A percentile compares a stretch with the other conserved stretches of the same genome.
phyloP scores from a whole-genome alignment of 2,329 filamentous ascomycete species.

The Sclerotinia spermophila region DNA sequence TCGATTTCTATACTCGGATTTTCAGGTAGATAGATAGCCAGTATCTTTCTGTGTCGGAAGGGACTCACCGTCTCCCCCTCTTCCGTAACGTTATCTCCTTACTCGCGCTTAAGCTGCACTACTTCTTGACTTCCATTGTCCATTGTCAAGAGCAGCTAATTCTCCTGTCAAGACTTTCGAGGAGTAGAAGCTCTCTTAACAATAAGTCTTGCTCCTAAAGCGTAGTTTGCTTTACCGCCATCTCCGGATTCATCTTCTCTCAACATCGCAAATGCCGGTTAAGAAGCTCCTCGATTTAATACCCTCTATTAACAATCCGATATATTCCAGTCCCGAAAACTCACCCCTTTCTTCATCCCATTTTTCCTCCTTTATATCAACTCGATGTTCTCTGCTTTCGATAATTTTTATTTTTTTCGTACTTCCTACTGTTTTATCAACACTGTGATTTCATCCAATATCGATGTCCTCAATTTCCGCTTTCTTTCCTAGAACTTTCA shows the following conservation, averaged over 20 bases:
- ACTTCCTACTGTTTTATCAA: neutral
- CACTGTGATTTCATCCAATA: neutral
- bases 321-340: too few relatives aligned
- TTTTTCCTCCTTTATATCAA: neutral
- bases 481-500: too few relatives aligned
- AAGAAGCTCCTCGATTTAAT: neutral
- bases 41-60: neutral
- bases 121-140: neutral
- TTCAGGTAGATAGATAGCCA: neutral
- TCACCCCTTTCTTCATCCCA: too few relatives aligned
- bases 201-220: neutral
- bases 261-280: neutral
- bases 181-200: too few relatives aligned
- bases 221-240: neutral
- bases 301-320: neutral
- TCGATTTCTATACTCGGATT: neutral
- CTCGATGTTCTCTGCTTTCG: neutral
- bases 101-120: too few relatives aligned
- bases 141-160: too few relatives aligned
- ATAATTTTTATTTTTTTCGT: neutral
- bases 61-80: neutral
- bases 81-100: neutral
- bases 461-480: neutral
- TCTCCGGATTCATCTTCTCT: neutral
- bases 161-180: too few relatives aligned